A percentile compares a stretch with the other conserved stretches of the same genome.
Evolutionary conservation across 2,329 filamentous ascomycete genomes (phyloP).

Genomic region (Beauveria asiatica): DNA sequence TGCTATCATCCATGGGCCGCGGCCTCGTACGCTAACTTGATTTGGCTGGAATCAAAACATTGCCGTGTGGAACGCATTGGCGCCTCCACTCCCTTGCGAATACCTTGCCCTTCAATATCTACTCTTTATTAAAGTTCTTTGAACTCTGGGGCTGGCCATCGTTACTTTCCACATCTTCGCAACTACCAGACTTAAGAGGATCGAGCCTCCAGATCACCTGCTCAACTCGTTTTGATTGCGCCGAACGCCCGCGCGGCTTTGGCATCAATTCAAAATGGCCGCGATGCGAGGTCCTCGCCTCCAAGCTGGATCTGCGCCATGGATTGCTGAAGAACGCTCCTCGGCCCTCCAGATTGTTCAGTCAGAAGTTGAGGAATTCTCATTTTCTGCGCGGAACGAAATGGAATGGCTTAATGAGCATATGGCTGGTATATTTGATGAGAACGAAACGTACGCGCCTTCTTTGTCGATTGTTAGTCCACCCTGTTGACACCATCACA

Average conservation of each 20-base stretch:
- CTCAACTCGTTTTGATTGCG: neutral
- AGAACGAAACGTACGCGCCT: conserved; percentile 64
- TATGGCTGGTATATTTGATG: conserved; percentile 88
- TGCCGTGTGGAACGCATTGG: conserved; percentile 19
- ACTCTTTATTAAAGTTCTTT: neutral
- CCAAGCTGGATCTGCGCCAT: conserved; percentile 72
- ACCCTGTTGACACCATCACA: conserved; percentile 32
- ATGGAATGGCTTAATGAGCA: conserved; percentile 98
- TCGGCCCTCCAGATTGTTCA: conserved; percentile 68
- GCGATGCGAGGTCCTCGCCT: conserved; percentile 49
- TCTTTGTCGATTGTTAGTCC: neutral
- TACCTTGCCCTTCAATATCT: neutral
- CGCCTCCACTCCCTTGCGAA: neutral
- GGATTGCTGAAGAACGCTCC: conserved; percentile 77
- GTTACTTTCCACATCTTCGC: neutral
- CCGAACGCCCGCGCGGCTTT: neutral
- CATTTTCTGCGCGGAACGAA: conserved; percentile 86
- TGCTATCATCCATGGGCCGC: conserved; percentile 8
- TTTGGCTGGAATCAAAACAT: conserved; percentile 33
- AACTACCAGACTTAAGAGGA: neutral
- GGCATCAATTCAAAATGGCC: conserved; percentile 23
- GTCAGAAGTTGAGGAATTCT: conserved; percentile 85
- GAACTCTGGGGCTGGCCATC: neutral
- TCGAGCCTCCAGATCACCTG: neutral
- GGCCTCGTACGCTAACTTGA: conserved; percentile 23